phyloP scores from a whole-genome alignment of 345 rosid species.

The Corchorus capsularis region DNA sequence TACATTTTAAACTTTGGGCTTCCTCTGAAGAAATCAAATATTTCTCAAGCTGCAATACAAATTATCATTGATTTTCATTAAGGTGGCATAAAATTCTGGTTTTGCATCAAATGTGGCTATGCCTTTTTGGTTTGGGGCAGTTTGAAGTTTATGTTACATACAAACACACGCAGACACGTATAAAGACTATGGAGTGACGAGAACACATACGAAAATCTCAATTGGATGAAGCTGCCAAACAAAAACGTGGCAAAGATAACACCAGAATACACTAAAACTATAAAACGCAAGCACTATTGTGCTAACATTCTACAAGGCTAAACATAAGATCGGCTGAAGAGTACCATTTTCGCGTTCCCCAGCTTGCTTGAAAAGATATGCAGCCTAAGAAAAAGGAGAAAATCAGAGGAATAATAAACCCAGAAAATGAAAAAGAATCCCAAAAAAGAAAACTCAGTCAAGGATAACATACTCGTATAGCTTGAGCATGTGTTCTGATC shows the following conservation, averaged over 20 bases:
- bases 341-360: slow-evolving; percentile 61
- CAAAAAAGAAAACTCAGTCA: neutral
- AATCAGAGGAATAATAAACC: slow-evolving; percentile 22
- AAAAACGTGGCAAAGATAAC: neutral
- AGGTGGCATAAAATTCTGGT: no score
- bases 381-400: slow-evolving; percentile 60
- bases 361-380: slow-evolving; percentile 73
- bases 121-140: no score
- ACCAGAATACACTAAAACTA: neutral
- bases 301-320: neutral
- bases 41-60: no score
- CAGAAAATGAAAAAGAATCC: neutral
- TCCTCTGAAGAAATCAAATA: no score
- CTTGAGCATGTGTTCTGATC: slow-evolving; percentile 92
- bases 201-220: neutral
- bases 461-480: slow-evolving; percentile 58
- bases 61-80: no score
- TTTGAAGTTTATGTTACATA: no score
- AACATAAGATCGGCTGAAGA: neutral
- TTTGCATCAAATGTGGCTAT: no score
- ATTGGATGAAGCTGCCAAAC: neutral
- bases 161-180: no score
- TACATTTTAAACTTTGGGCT: no score
- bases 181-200: neutral
- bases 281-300: neutral